Base-by-base conservation (phyloP, 768 basidiomycete species). In the Gyrodon lividus region DNA sequence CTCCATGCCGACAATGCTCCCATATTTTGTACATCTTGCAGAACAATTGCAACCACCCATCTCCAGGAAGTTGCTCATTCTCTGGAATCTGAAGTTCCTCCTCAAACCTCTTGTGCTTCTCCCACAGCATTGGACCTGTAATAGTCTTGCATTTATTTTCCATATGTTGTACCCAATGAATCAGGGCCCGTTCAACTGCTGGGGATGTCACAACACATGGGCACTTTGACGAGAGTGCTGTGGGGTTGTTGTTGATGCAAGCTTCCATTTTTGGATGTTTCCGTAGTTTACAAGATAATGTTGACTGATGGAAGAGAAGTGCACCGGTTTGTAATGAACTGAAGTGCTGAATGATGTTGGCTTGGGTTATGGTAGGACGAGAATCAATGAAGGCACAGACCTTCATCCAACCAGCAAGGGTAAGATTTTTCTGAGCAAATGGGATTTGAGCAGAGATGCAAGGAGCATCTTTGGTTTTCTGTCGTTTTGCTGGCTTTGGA, bases 121-220 rank as follows among this genome's bases (percentile, higher is more conserved):
- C 60, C 13, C 9, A 4, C 1, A 54, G 17, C 52, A 54, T 50
- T 20, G 45, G 40, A 2, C 56, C 52, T 20, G n/a, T 43, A 5
- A 67, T 56, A 6, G 44, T 38, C 35, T 66, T 60, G 2, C 57
- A 10, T 44, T 65, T 67, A 8, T 48, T 42, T 43, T 72, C 64
- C 64, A 69, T 67, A 30, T 65, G 51, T 46, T 61, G 44, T 4
- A 68, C 48, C 72, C 73, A 75, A 1, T 70, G 49, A 7, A 57
- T 20, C 0, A 74, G 58, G 0, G 68, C 69, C 5, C 28, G 17
- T 28, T 73, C 72, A 3, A 74, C 68, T 48, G 72, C 72, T 5
- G 70, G 73, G 6, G 54, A 19, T 22, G 67, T 72, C 3, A 73
- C 70, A 45, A 71, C 50, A 7, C 57, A 60, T 16, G 59, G 57